Percentiles rank a stretch among this genome's conserved stretches.
These are phyloP conservation scores for Pythium brassicae DNA, from an alignment of 352 stramenopile species.

Conservation along the genomic window DNA sequence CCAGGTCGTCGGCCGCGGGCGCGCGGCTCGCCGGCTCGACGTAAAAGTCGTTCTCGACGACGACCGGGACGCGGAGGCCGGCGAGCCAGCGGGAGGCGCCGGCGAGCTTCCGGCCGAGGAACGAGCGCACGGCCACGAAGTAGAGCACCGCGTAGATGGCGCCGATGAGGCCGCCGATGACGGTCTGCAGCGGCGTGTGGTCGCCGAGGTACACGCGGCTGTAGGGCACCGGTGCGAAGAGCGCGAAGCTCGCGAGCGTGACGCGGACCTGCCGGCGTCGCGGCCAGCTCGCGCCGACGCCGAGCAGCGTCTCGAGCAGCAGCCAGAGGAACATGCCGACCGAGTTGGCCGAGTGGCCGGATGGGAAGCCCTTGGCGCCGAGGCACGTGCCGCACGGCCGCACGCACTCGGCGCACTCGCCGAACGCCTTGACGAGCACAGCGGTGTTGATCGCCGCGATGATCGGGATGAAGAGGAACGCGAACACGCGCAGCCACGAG, in stretches of 20 bases:
- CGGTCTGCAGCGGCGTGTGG: constrained; percentile 46
- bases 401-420: constrained; percentile 38
- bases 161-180: constrained; percentile 31
- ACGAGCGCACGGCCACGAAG: constrained; percentile 40
- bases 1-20: background rate
- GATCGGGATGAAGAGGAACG: constrained; percentile 47
- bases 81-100: constrained; percentile 5
- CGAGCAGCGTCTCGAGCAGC: constrained; percentile 36
- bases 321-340: constrained; percentile 49
- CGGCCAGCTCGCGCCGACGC: constrained; percentile 23
- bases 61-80: background rate
- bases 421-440: constrained; percentile 34
- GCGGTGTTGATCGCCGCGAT: constrained; percentile 32
- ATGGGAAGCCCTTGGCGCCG: constrained; percentile 43
- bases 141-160: constrained; percentile 35
- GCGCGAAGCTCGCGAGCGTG: constrained; percentile 12
- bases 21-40: no score
- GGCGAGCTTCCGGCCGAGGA: constrained; percentile 19
- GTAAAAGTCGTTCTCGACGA: constrained; percentile 15
- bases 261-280: constrained; percentile 11
- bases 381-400: constrained; percentile 49
- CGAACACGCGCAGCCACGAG: constrained; percentile 43
- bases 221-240: constrained; percentile 52
- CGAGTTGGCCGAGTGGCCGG: constrained; percentile 45
- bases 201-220: constrained; percentile 58